phyloP scores from a whole-genome alignment of 2,329 filamentous ascomycete genomes.

The Penicillium sp. region DNA sequence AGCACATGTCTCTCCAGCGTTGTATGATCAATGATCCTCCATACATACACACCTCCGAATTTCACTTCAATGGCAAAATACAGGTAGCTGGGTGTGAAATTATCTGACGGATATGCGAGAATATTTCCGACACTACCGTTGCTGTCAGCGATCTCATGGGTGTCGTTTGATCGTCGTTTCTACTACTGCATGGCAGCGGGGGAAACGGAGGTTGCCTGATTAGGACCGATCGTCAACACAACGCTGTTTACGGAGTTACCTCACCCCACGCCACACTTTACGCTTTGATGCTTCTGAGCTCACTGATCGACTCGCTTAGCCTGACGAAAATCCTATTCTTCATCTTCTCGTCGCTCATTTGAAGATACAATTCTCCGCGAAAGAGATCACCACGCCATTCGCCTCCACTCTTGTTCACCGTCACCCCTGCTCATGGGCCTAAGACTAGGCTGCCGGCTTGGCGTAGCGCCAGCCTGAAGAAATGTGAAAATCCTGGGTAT shows the following conservation, averaged over 20 bases:
- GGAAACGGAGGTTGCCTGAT: conserved; percentile 7
- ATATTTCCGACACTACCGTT: neutral
- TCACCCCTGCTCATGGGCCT: neutral
- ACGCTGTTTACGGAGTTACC: neutral
- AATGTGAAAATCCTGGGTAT: neutral
- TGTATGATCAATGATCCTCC: no score
- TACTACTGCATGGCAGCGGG: neutral
- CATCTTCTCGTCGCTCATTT: neutral
- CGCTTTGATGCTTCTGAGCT: neutral
- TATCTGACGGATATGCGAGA: neutral
- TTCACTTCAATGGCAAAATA: no score
- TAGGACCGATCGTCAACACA: neutral
- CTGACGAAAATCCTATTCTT: neutral
- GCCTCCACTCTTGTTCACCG: neutral
- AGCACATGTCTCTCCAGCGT: neutral
- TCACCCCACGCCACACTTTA: neutral
- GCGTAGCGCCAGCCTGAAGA: neutral
- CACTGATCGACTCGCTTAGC: neutral
- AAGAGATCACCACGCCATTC: neutral
- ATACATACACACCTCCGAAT: no score
- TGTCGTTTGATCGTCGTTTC: neutral
- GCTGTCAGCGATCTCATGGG: neutral
- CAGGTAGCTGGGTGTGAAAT: no score
- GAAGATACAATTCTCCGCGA: neutral
- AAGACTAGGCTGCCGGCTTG: neutral